Evolutionary conservation across 2,329 filamentous ascomycete species (phyloP), one percentile per base, ranked within the genome.

Genomic region (Passalora sequoiae): DNA sequence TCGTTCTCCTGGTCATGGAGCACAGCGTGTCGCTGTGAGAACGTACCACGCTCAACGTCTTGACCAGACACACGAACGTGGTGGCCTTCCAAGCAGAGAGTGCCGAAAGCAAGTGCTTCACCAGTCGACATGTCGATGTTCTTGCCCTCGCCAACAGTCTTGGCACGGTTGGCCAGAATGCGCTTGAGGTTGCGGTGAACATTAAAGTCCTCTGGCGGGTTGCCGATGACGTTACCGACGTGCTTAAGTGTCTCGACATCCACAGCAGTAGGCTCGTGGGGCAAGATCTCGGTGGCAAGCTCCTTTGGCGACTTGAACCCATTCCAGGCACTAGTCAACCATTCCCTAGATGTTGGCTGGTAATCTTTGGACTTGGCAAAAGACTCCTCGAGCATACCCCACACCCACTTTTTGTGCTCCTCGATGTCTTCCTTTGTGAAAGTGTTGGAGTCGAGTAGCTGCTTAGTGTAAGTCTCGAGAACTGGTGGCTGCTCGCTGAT

Each of bases 301-400:
- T 98, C 92, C 76, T 96, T 97, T 60, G 92, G 92, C 22, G 89
- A 94, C 75, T 97, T 97, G 81, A 98, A 97, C 51, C 91, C 91
- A 72, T 98, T 94, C 92, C 92, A 98, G 44, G 92, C 91, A 39
- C 89, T 96, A 6, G 92, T 97, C 57, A 95, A 82, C 92, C 92
- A 98, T 71, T 98, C 92, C 73, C 95, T 94, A 55, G 89, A 86
- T 29, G 86, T 94, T 33, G 92, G 88, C 68, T 91, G 85, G 71
- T 98, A 98, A 61, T 98, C 91, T 71, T 94, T 97, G 70, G 89
- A 95, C 70, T 91, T 89, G 60, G 88, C 78, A 69, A 97, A 98
- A 72, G 89, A 96, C 68, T 97, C 91, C 63, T 95, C 91, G 45
- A 98, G 77, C 89, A 97, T 97, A 50, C 86, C 86, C 92, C 91